phyloP scores from a whole-genome alignment of 305 asterid species.

The Plantago coronopus region DNA sequence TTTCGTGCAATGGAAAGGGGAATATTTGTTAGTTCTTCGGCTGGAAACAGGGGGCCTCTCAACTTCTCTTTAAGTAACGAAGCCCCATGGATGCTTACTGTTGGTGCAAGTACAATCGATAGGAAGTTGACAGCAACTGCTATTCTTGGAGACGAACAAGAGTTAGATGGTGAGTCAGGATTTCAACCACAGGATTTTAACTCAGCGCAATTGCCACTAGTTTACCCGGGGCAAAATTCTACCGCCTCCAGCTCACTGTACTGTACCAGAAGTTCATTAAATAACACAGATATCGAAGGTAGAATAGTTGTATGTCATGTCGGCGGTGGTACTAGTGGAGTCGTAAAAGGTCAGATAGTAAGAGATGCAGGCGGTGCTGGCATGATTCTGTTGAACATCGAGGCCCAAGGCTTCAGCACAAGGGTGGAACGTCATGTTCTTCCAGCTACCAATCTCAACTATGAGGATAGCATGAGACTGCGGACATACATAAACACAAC shows the following conservation, averaged over 20 bases:
- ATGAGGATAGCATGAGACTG: conserved; percentile 27
- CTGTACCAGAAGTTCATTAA: too few relatives aligned
- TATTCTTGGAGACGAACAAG: conserved; percentile 72
- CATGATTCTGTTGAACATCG: conserved; percentile 75
- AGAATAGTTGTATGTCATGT: too few relatives aligned
- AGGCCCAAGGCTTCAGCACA: conserved; percentile 31
- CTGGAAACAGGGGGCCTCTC: conserved; percentile 97
- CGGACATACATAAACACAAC: conserved; percentile 37
- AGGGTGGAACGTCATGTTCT: conserved; percentile 36
- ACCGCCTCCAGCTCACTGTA: conserved; percentile 89
- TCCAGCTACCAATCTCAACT: conserved; percentile 29
- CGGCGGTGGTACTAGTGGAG: too few relatives aligned
- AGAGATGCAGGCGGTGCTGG: conserved; percentile 91
- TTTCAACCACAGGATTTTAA: too few relatives aligned
- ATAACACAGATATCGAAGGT: too few relatives aligned
- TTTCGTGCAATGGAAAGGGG: conserved; percentile 96
- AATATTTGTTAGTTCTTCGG: conserved; percentile 76
- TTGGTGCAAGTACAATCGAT: conserved; percentile 93
- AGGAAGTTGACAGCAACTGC: conserved; percentile 76
- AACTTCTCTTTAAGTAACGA: too few relatives aligned
- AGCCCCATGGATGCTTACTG: conserved; percentile 90
- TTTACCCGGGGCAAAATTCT: too few relatives aligned
- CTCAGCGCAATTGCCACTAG: too few relatives aligned
- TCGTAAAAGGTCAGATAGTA: conserved; percentile 85
- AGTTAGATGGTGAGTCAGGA: too few relatives aligned